phyloP scores from a whole-genome alignment of 805 yeast genomes.

The Metschnikowia orientalis region DNA sequence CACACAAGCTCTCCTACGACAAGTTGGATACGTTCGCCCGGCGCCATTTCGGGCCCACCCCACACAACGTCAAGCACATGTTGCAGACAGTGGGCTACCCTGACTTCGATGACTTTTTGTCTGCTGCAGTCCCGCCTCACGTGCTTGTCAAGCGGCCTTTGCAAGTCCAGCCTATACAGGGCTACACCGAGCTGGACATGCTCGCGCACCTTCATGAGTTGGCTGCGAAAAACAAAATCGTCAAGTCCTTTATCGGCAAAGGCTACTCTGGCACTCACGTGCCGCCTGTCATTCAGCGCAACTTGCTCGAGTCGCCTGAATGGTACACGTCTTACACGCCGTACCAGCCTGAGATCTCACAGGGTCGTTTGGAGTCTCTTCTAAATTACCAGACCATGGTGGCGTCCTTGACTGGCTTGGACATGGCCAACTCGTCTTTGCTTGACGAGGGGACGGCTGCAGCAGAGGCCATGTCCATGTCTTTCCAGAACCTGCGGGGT shows the following conservation, averaged over 20 bases:
- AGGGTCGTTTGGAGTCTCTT: constrained; percentile 88
- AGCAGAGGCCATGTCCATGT: constrained; percentile 90
- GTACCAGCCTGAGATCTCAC: constrained; percentile 96
- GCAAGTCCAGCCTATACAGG: constrained; percentile 61
- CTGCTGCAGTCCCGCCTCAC: constrained; percentile 70
- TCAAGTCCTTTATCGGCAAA: constrained; percentile 80
- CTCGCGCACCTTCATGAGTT: constrained; percentile 59
- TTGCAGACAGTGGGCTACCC: constrained; percentile 57
- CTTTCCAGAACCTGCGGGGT: constrained; percentile 61
- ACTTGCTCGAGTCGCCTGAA: constrained; percentile 87
- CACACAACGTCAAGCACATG: constrained; percentile 62
- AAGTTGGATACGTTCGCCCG: constrained; percentile 78
- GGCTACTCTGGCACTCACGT: constrained; percentile 89
- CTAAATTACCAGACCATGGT: constrained; percentile 92
- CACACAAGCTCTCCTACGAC: constrained; percentile 20
- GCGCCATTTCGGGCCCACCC: constrained; percentile 85
- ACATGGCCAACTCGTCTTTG: constrained; percentile 91
- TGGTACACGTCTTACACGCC: constrained; percentile 99
- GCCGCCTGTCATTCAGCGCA: constrained; percentile 92
- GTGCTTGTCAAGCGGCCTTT: constrained; percentile 68
- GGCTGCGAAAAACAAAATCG: constrained; percentile 71
- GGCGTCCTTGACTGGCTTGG: constrained; percentile 85
- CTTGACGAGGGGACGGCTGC: constrained; percentile 98
- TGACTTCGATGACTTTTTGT: constrained; percentile 67
- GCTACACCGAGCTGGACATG: constrained; percentile 81